A percentile compares a stretch with the other conserved stretches of the same genome.
Evolutionary conservation across 257 asterid species (phyloP).

Genomic region (Anisodus acutangulus): DNA sequence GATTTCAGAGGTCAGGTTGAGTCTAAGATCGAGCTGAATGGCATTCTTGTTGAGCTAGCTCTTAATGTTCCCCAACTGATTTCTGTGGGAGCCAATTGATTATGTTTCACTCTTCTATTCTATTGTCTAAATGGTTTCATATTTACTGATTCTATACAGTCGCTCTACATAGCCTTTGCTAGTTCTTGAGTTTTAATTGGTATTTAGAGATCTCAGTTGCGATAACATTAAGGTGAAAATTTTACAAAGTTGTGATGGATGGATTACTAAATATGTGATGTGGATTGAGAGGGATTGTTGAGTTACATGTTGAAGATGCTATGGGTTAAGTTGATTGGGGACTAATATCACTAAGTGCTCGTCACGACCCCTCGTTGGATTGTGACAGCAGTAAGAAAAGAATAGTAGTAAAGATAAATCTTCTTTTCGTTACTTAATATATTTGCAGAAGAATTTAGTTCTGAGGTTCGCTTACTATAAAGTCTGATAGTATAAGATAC

Average conservation of each 20-base stretch:
- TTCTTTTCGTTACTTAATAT: too few relatives aligned
- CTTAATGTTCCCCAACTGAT: too few relatives aligned
- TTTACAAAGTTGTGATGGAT: too few relatives aligned
- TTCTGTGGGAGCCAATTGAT: not conserved
- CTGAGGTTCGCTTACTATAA: not conserved
- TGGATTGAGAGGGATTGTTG: too few relatives aligned
- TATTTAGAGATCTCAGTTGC: not conserved
- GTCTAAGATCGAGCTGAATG: not conserved
- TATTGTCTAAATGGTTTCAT: too few relatives aligned
- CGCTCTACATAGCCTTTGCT: not conserved
- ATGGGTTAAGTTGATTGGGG: not conserved
- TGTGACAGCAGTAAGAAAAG: not conserved
- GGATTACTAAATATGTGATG: too few relatives aligned
- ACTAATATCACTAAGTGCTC: not conserved
- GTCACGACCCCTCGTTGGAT: not conserved
- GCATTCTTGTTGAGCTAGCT: not conserved
- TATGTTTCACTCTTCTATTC: not conserved
- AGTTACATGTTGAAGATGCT: slow-evolving; percentile 27
- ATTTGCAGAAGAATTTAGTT: not conserved
- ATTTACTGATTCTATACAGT: not conserved
- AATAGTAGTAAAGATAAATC: not conserved
- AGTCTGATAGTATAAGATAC: not conserved
- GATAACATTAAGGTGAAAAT: too few relatives aligned
- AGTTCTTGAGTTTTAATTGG: not conserved
- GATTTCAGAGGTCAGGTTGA: too few relatives aligned